These are phyloP conservation scores for Rhodotorula taiwanensis DNA, from an alignment of 768 basidiomycete genomes.

Conservation along the genomic window DNA sequence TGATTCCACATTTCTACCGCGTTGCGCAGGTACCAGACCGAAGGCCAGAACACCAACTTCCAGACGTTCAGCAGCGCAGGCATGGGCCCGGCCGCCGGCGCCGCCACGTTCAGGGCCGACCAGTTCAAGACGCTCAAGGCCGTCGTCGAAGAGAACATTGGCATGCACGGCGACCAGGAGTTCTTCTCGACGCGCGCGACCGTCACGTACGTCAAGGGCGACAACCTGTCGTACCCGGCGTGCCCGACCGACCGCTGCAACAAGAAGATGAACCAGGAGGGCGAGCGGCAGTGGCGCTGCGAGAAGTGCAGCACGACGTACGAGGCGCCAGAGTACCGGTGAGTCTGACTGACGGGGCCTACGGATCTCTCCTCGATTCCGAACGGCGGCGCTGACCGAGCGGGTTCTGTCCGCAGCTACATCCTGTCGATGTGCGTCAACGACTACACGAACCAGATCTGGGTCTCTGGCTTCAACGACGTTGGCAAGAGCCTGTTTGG, in stretches of 20 bases:
- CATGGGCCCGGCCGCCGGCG: constrained; percentile 44
- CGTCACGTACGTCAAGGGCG: constrained; percentile 72
- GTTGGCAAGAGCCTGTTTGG: constrained; percentile 69
- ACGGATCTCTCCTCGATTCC: too few species aligned
- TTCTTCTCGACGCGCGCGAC: constrained; percentile 76
- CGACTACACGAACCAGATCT: constrained; percentile 82
- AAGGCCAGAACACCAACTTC: constrained; percentile 61
- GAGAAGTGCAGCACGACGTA: constrained; percentile 80
- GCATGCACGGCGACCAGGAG: constrained; percentile 59
- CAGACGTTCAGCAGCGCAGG: constrained; percentile 59
- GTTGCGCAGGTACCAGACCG: constrained; percentile 56
- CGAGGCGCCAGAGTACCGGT: constrained; percentile 73
- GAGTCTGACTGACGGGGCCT: too few species aligned
- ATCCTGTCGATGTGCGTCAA: constrained; percentile 77
- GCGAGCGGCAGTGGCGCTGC: constrained; percentile 68
- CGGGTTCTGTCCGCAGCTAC: constrained; percentile 43
- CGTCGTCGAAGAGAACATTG: constrained; percentile 65
- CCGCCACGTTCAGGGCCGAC: constrained; percentile 56
- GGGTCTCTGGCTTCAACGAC: constrained; percentile 95
- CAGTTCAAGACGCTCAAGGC: constrained; percentile 68
- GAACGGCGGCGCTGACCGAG: not conserved
- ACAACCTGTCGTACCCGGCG: constrained; percentile 75
- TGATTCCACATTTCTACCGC: not conserved
- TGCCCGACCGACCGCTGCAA: constrained; percentile 72
- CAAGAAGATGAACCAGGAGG: constrained; percentile 74